Conservation (phyloP, 2,329 filamentous ascomycete genomes). For the Pestalotiopsis sp. region DNA sequence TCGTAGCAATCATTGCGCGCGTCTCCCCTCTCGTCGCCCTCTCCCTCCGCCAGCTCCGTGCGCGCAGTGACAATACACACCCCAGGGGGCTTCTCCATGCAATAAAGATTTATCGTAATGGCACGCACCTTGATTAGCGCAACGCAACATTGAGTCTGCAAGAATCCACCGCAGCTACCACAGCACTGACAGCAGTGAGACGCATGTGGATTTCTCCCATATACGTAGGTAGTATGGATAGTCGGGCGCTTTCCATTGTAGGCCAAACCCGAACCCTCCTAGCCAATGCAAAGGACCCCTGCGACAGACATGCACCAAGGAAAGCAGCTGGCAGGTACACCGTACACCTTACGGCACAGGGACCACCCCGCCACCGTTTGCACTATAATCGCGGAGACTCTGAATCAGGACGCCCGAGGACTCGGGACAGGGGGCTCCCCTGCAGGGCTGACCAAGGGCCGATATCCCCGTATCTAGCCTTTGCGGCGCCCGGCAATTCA, state of each 20-base stretch:
- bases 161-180: neutral
- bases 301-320: neutral
- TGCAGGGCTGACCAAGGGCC: neutral
- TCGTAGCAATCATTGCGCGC: neutral
- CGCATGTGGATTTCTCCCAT: neutral
- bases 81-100: neutral
- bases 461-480: neutral
- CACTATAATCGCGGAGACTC: neutral
- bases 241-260: neutral
- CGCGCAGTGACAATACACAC: neutral
- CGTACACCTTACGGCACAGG: neutral
- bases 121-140: neutral
- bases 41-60: neutral
- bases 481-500: neutral
- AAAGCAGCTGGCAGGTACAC: neutral
- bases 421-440: neutral
- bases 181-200: neutral
- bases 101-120: neutral
- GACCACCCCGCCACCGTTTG: neutral
- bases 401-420: neutral
- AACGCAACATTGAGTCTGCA: neutral
- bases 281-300: neutral
- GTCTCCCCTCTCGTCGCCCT: neutral
- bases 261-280: neutral
- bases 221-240: neutral